Base-by-base conservation (phyloP, 164 flowering plant species). In the Magnolia changhungtana region DNA sequence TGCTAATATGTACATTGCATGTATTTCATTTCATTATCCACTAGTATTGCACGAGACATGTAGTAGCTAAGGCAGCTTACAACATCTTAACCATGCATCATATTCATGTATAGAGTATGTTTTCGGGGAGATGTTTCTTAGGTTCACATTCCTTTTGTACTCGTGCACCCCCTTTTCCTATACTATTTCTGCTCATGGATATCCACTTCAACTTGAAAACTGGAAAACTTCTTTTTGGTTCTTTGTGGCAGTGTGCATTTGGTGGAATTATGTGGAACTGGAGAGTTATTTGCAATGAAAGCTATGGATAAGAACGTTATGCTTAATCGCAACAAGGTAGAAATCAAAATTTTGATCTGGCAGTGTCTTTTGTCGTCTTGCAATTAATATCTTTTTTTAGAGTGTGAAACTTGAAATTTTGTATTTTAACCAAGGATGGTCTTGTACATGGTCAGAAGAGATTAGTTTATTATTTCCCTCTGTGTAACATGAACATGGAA, bases 281-380 rank as follows among this genome's bases (percentile, higher is more conserved):
- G 90, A 67, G 92, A 86, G 72, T 80, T 37, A 63, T 96, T 91
- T 85, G 99, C 99, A n/a, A 91, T 96, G 99, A 96, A 96, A 80
- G 96, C 97, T 65, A 96, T 96, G 99, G 99, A 96, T 72, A 96
- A 96, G 84, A 79, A 80, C 77, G 78, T 92, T 63, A 96, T 96
- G 99, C 92, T 96, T 68, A 96, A 92, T 70, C 90, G 99, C 63
- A 96, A 96, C 87, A 96, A 96, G 98, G 99, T 92, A 84, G n/a
- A 63, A 69, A 7, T 51, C 14, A 18, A 59, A 23, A 58, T 67
- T 71, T 9, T 74, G 50, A 50, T 21, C 71, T 27, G 61, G 63
- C 27, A 71, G 50, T 63, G 2, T 24, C 24, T 20, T 20, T 67
- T 29, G n/a, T 27, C 9, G 8, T 31, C 10, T 29, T 5, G 13